Evolutionary conservation across 2,329 filamentous ascomycete genomes (phyloP).

Genomic region (Beauveria pseudobassiana): DNA sequence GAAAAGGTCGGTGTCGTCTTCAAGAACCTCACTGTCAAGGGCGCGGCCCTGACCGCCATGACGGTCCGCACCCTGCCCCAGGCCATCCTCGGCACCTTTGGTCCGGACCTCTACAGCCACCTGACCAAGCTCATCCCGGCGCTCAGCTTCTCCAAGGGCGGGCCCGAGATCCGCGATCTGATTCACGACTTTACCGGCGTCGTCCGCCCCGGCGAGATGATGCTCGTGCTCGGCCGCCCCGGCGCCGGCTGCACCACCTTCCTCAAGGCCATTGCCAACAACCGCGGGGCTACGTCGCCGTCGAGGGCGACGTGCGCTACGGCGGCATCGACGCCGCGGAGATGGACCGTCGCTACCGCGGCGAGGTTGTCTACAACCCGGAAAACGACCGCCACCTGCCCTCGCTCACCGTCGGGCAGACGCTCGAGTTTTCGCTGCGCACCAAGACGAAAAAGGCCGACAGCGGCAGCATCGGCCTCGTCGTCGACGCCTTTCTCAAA

Average conservation of each 20-base stretch:
- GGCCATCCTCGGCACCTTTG: constrained; percentile 70
- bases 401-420: constrained; percentile 68
- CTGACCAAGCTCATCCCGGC: constrained; percentile 9
- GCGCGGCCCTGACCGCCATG: constrained; percentile 56
- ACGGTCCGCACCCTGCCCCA: constrained; percentile 68
- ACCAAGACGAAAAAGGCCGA: constrained; percentile 67
- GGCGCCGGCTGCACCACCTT: constrained; percentile 72
- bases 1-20: constrained; percentile 75
- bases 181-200: constrained; percentile 27
- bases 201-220: constrained; percentile 30
- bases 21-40: constrained; percentile 69
- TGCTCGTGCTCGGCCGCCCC: constrained; percentile 54
- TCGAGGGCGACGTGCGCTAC: constrained; percentile 61
- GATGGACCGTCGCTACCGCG: constrained; percentile 47
- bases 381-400: constrained; percentile 74
- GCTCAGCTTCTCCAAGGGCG: constrained; percentile 6
- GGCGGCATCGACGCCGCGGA: constrained; percentile 38
- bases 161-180: constrained; percentile 20
- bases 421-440: constrained; percentile 64
- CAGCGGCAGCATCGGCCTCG: constrained; percentile 55
- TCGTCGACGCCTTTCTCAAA: constrained; percentile 62
- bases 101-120: constrained; percentile 63
- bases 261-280: constrained; percentile 67
- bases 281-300: constrained; percentile 57
- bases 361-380: constrained; percentile 56